phyloP scores from a whole-genome alignment of 2,329 filamentous ascomycete genomes.

The Colletotrichum liaoningense region DNA sequence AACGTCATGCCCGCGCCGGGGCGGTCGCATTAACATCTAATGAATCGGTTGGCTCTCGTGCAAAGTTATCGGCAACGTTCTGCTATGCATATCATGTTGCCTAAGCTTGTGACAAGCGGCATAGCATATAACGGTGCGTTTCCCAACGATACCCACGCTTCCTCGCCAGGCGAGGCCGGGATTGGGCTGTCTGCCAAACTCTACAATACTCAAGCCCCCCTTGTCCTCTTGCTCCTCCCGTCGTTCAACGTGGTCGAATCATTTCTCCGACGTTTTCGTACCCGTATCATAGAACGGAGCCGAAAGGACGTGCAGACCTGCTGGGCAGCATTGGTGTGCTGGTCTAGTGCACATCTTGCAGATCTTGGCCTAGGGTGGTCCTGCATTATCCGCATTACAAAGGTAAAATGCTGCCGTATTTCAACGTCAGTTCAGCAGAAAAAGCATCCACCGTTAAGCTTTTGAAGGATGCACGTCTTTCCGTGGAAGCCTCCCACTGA shows the following conservation, averaged over 20 bases:
- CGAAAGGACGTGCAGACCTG: neutral
- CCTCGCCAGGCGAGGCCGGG: neutral
- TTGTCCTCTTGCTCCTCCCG: neutral
- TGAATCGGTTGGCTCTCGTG: neutral
- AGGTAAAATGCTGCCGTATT: conserved; percentile 1
- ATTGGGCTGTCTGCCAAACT: conserved; percentile 13
- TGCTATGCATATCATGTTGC: neutral
- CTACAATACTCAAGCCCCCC: neutral
- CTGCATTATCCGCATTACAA: conserved; percentile 16
- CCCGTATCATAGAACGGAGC: conserved; percentile 13
- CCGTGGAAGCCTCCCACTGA: neutral
- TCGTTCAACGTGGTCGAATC: conserved; percentile 3
- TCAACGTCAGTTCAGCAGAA: conserved; percentile 10
- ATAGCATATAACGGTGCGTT: neutral
- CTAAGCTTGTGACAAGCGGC: conserved; percentile 1
- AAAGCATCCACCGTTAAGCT: neutral
- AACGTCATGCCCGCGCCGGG: conserved; percentile 32
- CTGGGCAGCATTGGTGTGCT: neutral
- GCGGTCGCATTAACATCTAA: conserved; percentile 11
- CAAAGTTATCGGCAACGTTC: neutral
- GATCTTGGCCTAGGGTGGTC: conserved; percentile 1
- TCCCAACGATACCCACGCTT: neutral
- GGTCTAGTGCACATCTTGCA: neutral
- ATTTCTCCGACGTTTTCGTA: conserved; percentile 17
- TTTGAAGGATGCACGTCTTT: neutral